A percentile compares a stretch with the other conserved stretches of the same genome.
Evolutionary conservation across 139 green algal species (phyloP).

Genomic region (Chlamydomonas sphaeroides): DNA sequence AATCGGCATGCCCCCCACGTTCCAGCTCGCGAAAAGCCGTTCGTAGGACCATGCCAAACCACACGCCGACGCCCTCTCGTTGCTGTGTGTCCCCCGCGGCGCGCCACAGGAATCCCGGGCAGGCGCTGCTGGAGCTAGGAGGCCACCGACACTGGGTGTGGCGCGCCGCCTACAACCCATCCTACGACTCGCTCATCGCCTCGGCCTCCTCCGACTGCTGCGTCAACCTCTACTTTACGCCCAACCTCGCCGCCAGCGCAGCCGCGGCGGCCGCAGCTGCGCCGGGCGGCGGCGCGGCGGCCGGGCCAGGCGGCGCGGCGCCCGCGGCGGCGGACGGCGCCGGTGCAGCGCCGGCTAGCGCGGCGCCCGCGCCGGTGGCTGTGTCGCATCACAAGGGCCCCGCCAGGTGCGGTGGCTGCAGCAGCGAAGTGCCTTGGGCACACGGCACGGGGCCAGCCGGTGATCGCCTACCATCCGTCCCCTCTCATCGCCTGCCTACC

Average conservation of each 20-base stretch:
- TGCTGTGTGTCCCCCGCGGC: too few relatives aligned
- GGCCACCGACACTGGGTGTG: slow-evolving; percentile 89
- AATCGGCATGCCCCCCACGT: too few relatives aligned
- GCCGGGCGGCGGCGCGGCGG: background rate
- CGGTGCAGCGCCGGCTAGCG: background rate
- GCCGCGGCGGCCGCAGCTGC: background rate
- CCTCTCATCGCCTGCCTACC: too few relatives aligned
- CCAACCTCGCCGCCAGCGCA: slow-evolving; percentile 29
- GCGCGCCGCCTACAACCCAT: slow-evolving; percentile 75
- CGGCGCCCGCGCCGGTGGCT: too few relatives aligned
- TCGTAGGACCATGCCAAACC: too few relatives aligned
- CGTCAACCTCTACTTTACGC: slow-evolving; percentile 72
- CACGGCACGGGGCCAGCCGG: too few relatives aligned
- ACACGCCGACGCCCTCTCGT: too few relatives aligned
- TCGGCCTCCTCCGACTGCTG: slow-evolving; percentile 73
- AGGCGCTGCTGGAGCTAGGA: slow-evolving; percentile 72
- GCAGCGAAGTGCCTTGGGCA: too few relatives aligned
- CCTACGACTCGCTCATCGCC: slow-evolving; percentile 77
- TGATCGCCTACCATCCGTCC: too few relatives aligned
- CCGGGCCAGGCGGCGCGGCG: background rate
- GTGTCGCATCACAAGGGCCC: too few relatives aligned
- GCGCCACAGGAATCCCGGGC: slow-evolving; percentile 29
- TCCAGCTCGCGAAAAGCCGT: too few relatives aligned
- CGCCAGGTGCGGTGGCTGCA: too few relatives aligned
- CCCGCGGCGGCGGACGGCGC: background rate